Evolutionary conservation across 306 rosid genomes (phyloP).

Genomic region (Lathyrus oleraceus): DNA sequence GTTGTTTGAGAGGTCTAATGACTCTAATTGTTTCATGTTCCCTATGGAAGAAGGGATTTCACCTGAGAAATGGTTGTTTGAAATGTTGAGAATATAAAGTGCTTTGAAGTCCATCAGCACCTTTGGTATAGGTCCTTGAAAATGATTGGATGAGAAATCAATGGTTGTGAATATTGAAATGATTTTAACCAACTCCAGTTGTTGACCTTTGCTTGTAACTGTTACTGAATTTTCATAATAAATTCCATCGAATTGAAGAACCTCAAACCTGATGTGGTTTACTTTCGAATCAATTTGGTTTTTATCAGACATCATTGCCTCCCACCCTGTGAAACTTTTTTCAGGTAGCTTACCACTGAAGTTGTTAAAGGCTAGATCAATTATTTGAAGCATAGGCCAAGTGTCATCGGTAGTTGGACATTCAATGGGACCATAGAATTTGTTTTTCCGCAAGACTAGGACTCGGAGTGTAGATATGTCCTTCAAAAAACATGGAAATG

Average conservation of each 20-base stretch:
- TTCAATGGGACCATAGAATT: too few species aligned
- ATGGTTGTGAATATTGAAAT: conserved; percentile 3
- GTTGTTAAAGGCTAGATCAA: too few species aligned
- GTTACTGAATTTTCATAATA: not conserved
- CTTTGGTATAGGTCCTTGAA: conserved; percentile 39
- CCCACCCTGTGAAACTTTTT: too few species aligned
- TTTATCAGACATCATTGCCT: too few species aligned
- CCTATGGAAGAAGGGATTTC: conserved; percentile 33
- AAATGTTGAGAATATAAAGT: conserved; percentile 34
- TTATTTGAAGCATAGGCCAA: too few species aligned
- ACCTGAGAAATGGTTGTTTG: conserved; percentile 38
- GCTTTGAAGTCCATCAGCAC: conserved; percentile 29
- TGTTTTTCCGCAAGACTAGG: too few species aligned
- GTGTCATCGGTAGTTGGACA: too few species aligned
- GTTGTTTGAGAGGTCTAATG: conserved; percentile 46
- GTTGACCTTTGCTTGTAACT: conserved; percentile 26
- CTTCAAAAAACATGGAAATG: too few species aligned
- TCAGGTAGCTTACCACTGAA: too few species aligned
- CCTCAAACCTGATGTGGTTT: too few species aligned
- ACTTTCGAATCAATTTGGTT: too few species aligned
- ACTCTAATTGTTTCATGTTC: conserved; percentile 32
- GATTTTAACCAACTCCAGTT: conserved; percentile 25
- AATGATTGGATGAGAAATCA: conserved; percentile 44
- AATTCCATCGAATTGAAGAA: not conserved
- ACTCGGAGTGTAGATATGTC: too few species aligned